phyloP scores from a whole-genome alignment of 2,329 filamentous ascomycete species.

The Ascochyta clinopodiicola region DNA sequence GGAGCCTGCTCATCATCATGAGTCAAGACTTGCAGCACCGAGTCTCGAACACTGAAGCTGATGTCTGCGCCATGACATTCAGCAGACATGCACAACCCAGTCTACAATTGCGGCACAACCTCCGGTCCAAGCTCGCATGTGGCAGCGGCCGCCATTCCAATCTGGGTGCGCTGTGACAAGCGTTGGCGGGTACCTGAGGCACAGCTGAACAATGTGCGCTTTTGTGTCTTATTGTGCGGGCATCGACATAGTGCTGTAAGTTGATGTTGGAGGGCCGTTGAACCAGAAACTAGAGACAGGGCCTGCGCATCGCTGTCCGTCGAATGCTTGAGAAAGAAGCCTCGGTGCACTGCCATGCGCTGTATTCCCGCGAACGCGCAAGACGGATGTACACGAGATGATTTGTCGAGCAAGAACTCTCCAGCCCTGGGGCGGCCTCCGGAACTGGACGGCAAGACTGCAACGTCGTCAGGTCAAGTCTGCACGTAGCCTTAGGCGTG shows the following conservation, averaged over 20 bases:
- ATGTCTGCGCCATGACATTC: constrained; percentile 4
- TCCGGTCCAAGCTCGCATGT: constrained; percentile 23
- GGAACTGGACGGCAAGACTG: constrained; percentile 28
- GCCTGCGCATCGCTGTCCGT: constrained; percentile 9
- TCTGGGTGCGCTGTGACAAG: constrained; percentile 22
- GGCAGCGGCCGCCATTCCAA: constrained; percentile 34
- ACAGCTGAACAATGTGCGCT: constrained; percentile 25
- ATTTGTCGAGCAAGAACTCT: constrained; percentile 16
- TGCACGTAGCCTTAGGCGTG: constrained; percentile 21
- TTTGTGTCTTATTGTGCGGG: constrained; percentile 16
- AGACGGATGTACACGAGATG: constrained; percentile 2
- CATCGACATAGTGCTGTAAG: constrained; percentile 15
- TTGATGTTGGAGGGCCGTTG: constrained; percentile 12
- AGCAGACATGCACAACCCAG: constrained; percentile 20
- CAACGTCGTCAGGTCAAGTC: constrained; percentile 31
- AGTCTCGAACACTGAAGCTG: constrained; percentile 4
- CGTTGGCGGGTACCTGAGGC: constrained; percentile 26
- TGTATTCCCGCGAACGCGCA: constrained; percentile 25
- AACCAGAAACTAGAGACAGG: constrained; percentile 18
- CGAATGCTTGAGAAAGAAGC: constrained; percentile 11
- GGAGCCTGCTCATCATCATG: background rate
- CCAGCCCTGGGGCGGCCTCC: constrained; percentile 24
- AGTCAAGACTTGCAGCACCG: constrained; percentile 3
- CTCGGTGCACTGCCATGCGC: constrained; percentile 34
- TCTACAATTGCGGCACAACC: constrained; percentile 22